These are phyloP conservation scores for Elongisporangium anandrum DNA, from an alignment of 352 stramenopile species.

Conservation along the genomic window DNA sequence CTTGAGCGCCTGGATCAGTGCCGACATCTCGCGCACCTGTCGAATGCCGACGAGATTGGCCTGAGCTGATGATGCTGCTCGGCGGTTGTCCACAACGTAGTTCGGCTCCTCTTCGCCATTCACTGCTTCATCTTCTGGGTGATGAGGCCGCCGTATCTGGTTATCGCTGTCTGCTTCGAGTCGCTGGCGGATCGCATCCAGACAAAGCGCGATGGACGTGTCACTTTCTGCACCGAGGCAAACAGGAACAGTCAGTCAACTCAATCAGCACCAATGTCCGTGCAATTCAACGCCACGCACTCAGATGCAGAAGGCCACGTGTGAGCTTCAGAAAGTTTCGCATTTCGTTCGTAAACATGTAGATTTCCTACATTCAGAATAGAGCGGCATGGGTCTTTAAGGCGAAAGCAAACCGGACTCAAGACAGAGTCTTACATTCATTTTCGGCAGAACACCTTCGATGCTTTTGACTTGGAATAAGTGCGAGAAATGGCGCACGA, in stretches of 20 bases:
- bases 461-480: constrained; percentile 84
- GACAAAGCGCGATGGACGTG: constrained; percentile 35
- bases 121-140: constrained; percentile 1
- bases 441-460: constrained; percentile 88
- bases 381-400: not conserved
- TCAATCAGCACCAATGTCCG: not conserved
- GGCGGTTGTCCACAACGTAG: constrained; percentile 58
- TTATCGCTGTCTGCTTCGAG: constrained; percentile 15
- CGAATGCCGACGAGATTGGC: constrained; percentile 46
- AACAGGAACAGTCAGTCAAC: constrained; percentile 1
- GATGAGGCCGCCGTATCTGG: not conserved
- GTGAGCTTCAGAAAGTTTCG: constrained; percentile 74
- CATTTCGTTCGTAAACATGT: constrained; percentile 85
- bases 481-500: constrained; percentile 85
- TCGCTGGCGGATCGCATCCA: constrained; percentile 43
- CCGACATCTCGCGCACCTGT: constrained; percentile 70
- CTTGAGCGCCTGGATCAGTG: constrained; percentile 69
- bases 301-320: constrained; percentile 55
- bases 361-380: constrained; percentile 55
- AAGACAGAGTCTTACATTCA: constrained; percentile 51
- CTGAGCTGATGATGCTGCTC: constrained; percentile 7
- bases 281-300: constrained; percentile 23
- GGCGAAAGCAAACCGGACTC: not conserved
- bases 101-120: constrained; percentile 23
- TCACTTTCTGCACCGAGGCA: constrained; percentile 37